Evolutionary conservation across 2,329 filamentous ascomycete genomes (phyloP), one percentile per base, ranked within the genome.

Genomic region (Bipolaris victoriae): DNA sequence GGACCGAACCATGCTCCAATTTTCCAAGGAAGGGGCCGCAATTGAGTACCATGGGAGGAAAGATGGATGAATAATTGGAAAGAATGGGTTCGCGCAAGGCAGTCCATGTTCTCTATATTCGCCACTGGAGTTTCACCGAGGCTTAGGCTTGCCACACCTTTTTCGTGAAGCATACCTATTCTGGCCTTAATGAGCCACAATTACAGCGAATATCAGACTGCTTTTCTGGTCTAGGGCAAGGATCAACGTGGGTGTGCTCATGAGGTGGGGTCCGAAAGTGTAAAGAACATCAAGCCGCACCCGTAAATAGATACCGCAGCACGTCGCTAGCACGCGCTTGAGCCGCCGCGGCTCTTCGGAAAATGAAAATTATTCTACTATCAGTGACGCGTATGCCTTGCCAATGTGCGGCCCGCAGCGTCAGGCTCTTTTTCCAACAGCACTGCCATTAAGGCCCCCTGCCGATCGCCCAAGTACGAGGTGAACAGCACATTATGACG

Each of bases 361-460:
- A 7, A 46, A 33, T 4, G n/a, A 22, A 22, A 7, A 31, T n/a
- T 3, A 7, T 13, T 31, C 29, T 29, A 16, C 7, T 5, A 15
- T 24, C 26, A 1, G 10, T 16, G 10, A 29, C 16, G 16, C 16
- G 47, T 31, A 37, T 15, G 29, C 47, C 15, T 39, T 26, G 36
- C 10, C 22, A 18, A 7, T 35, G 22, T 22, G 1, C 18, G 35
- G 13, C 33, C 20, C 7, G 16, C 50, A 22, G 15, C 6, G 18
- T 55, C 36, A 60, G 50, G 56, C 53, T 57, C 26, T 18, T 29
- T 18, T 15, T 16, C n/a, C 7, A 16, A 16, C 24, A 39, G 48
- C 58, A 57, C 48, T 43, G 55, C 61, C 58, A 39, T 40, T 31
- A 44, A 52, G 61, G 61, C 61, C 49, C 20, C 58, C 61, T 47